Conservation (phyloP, 768 basidiomycete genomes). For the Clitopilus hobsonii region DNA sequence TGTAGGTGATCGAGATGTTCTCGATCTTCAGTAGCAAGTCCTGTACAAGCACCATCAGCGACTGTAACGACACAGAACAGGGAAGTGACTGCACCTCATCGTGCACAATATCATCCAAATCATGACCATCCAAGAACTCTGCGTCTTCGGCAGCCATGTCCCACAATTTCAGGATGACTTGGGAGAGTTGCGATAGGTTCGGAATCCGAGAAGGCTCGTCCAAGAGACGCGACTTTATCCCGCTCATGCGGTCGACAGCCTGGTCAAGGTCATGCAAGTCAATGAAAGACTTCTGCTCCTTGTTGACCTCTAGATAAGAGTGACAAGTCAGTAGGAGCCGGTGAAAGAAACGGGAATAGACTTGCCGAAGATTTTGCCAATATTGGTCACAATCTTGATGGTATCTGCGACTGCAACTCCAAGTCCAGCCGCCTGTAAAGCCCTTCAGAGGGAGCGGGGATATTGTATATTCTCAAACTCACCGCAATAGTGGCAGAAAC, state of each 20-base stretch:
- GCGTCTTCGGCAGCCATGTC: not conserved
- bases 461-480: too few relatives aligned
- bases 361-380: not conserved
- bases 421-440: not conserved
- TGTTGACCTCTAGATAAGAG: not conserved
- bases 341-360: not conserved
- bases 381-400: not conserved
- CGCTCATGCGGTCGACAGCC: not conserved
- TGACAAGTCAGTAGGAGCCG: not conserved
- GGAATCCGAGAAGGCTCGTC: not conserved
- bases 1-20: not conserved
- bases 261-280: not conserved
- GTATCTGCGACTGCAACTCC: not conserved
- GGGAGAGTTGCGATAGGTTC: not conserved
- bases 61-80: not conserved
- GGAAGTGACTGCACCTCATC: not conserved
- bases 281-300: not conserved
- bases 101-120: not conserved
- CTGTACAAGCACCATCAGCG: not conserved
- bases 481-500: not conserved
- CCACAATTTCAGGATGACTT: not conserved
- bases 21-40: not conserved
- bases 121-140: not conserved
- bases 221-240: not conserved
- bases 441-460: not conserved